phyloP scores from a whole-genome alignment of 2,329 filamentous ascomycete genomes.

The Fusarium sp. region DNA sequence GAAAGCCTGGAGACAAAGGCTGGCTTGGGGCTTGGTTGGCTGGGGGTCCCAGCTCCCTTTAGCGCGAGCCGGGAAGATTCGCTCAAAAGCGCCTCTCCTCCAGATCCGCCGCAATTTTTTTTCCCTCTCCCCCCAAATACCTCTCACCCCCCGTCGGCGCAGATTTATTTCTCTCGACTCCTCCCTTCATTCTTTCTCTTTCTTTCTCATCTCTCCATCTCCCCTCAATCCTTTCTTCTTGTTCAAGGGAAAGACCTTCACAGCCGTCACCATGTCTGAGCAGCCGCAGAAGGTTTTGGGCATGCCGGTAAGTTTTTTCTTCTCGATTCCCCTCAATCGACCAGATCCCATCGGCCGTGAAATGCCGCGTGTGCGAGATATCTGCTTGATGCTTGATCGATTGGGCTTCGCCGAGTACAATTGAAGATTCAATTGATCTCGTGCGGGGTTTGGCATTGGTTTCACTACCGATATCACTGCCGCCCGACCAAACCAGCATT shows the following conservation, averaged over 20 bases:
- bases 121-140: slow-evolving; percentile 55
- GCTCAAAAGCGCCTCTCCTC: slow-evolving; percentile 62
- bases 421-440: slow-evolving; percentile 33
- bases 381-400: slow-evolving; percentile 9
- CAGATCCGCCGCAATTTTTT: slow-evolving; percentile 65
- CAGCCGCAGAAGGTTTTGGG: slow-evolving; percentile 71
- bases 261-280: slow-evolving; percentile 66
- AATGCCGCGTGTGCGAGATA: slow-evolving; percentile 47
- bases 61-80: slow-evolving; percentile 64
- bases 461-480: background rate
- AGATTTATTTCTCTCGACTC: slow-evolving; percentile 58
- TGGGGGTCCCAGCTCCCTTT: slow-evolving; percentile 48
- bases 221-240: slow-evolving; percentile 70
- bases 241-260: slow-evolving; percentile 55
- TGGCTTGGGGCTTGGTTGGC: slow-evolving; percentile 37
- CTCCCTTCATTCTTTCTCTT: slow-evolving; percentile 56
- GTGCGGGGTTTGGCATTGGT: background rate
- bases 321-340: slow-evolving; percentile 8
- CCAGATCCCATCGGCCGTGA: slow-evolving; percentile 33
- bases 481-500: background rate
- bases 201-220: slow-evolving; percentile 64
- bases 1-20: slow-evolving; percentile 37
- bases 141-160: slow-evolving; percentile 57
- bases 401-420: slow-evolving; percentile 3
- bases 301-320: slow-evolving; percentile 70